Base-by-base conservation (phyloP, 805 yeast species). In the Ogataea nitratoaversa region DNA sequence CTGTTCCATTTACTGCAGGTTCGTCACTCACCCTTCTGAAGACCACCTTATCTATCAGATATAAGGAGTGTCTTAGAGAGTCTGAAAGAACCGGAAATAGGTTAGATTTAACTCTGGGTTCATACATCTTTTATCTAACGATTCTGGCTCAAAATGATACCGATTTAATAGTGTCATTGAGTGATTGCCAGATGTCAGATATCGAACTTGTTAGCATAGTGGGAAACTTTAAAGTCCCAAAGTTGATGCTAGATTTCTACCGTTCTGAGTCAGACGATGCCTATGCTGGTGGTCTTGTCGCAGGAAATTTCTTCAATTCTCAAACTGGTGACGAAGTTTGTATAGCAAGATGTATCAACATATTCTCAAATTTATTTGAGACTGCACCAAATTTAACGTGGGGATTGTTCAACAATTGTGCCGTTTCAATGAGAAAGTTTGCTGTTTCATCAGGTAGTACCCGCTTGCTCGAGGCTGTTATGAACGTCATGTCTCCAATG, bases 1-100 rank as follows among this genome's bases (percentile, higher is more conserved):
- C 74, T 28, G 60, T 77, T 8, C 78, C 87, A 7, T 78, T 74
- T 41, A 67, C 81, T 17, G 74, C 72, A 42, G 71, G 68, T 8
- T 62, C 69, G 2, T 72, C 85, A 0, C 53, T 76, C 25, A 63
- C 60, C 1, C 65, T 75, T 19, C 52, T 82, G 49, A 66, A 64
- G 36, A 52, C 59, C 0, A 56, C 76, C 19, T 70, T 76, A 53
- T 61, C 62, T 18, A 60, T 68, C 16, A 62, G 80, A 45, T 69
- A 65, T 42, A 52, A 49, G 23, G 72, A 70, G 33, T 66, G 42
- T 11, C 5, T 46, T 8, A 41, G 32, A 34, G 22, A 36, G 17
- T 36, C 47, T 3, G 37, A 37, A 29, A 29, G 14, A 12, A 41
- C 36, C 4, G 40, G 42, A n/a, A 29, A 13, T 13, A 45, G 44